phyloP scores from a whole-genome alignment of 2,329 filamentous ascomycete genomes.

The Colletotrichum coccodes region DNA sequence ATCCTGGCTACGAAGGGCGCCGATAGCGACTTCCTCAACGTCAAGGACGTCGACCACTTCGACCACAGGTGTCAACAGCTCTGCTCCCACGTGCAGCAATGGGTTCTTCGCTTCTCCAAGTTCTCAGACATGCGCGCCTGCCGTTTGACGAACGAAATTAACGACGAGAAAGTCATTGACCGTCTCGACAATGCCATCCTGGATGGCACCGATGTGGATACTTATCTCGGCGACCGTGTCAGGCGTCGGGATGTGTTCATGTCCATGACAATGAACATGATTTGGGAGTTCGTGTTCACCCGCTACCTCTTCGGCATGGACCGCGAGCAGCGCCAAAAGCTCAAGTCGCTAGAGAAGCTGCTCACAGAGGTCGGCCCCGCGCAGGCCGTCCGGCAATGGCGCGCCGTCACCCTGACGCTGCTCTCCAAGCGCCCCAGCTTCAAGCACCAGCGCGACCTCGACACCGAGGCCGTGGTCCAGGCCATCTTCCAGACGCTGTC shows the following conservation, averaged over 20 bases:
- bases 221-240: constrained; percentile 87
- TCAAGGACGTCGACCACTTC: constrained; percentile 94
- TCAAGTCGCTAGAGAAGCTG: constrained; percentile 94
- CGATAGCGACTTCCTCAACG: constrained; percentile 78
- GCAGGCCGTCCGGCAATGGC: constrained; percentile 95
- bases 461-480: constrained; percentile 95
- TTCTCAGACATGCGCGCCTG: constrained; percentile 94
- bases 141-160: constrained; percentile 83
- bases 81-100: constrained; percentile 95
- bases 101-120: constrained; percentile 97
- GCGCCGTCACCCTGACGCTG: constrained; percentile 91
- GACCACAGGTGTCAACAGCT: constrained; percentile 93
- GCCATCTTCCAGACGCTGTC: constrained; percentile 86
- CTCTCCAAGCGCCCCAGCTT: constrained; percentile 86
- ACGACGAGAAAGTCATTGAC: constrained; percentile 92
- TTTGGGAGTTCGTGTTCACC: constrained; percentile 99
- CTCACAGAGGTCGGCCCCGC: constrained; percentile 87
- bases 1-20: constrained; percentile 68
- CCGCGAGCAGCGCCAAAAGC: constrained; percentile 94
- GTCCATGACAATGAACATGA: constrained; percentile 98
- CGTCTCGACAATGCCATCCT: constrained; percentile 93
- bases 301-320: constrained; percentile 99
- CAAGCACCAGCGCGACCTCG: constrained; percentile 81
- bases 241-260: constrained; percentile 94
- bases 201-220: constrained; percentile 92